Conservation (phyloP, 2,329 filamentous ascomycete genomes). For the Drechmeria coniospora region DNA sequence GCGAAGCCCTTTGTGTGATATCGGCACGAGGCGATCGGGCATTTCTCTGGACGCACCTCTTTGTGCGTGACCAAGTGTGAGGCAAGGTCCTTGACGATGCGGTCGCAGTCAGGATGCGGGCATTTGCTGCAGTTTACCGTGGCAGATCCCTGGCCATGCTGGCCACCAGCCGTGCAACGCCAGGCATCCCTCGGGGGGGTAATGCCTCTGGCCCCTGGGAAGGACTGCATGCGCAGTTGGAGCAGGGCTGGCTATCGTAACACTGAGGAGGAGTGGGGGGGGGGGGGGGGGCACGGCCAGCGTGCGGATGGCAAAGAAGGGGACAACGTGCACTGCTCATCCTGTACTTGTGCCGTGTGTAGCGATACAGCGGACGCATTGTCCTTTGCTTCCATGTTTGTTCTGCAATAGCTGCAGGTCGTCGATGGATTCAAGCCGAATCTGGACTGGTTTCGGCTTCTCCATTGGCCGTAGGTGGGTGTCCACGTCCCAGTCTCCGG, state of each 20-base stretch:
- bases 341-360: too few species aligned
- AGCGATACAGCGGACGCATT: constrained; percentile 36
- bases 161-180: constrained; percentile 9
- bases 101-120: constrained; percentile 41
- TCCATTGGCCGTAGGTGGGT: constrained; percentile 39
- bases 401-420: constrained; percentile 36
- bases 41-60: constrained; percentile 87
- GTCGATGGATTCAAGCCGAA: constrained; percentile 39
- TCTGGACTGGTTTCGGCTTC: constrained; percentile 34
- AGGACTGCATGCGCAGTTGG: constrained; percentile 25
- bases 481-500: constrained; percentile 32
- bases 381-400: constrained; percentile 27
- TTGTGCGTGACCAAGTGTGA: constrained; percentile 96
- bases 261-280: constrained; percentile 21
- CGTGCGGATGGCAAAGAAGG: too few species aligned
- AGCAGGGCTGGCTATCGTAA: constrained; percentile 33
- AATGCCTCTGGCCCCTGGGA: constrained; percentile 24
- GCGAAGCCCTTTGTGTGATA: constrained; percentile 92
- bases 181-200: constrained; percentile 9
- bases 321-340: too few species aligned
- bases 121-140: constrained; percentile 33
- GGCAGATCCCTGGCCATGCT: constrained; percentile 16
- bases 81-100: constrained; percentile 49
- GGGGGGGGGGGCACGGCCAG: too few species aligned
- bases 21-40: constrained; percentile 83